phyloP scores from a whole-genome alignment of 2,329 filamentous ascomycete genomes.

The Fusarium nanum region DNA sequence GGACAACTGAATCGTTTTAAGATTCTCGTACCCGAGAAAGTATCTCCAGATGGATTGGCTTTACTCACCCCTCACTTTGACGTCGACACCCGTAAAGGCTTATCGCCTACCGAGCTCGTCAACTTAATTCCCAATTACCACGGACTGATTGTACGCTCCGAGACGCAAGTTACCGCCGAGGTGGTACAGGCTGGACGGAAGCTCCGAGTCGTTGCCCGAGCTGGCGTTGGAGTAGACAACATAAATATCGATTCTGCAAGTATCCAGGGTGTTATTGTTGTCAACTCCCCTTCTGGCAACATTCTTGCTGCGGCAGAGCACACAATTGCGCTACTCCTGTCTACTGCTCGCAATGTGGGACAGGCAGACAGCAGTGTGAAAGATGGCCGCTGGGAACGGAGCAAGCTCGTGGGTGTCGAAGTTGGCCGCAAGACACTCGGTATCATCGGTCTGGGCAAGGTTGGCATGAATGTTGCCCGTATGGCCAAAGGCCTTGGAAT shows the following conservation, averaged over 20 bases:
- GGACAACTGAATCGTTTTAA: constrained; percentile 47
- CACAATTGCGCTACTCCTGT: constrained; percentile 78
- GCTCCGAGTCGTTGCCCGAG: constrained; percentile 81
- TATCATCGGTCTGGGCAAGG: constrained; percentile 84
- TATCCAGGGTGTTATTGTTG: constrained; percentile 78
- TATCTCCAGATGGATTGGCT: constrained; percentile 81
- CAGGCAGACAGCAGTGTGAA: constrained; percentile 77
- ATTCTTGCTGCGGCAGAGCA: constrained; percentile 85
- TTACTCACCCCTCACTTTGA: constrained; percentile 74
- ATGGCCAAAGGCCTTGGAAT: constrained; percentile 82
- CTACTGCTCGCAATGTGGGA: constrained; percentile 78
- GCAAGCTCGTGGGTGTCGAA: constrained; percentile 79
- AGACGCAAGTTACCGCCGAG: constrained; percentile 80
- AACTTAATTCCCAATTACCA: constrained; percentile 77
- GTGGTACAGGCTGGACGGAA: constrained; percentile 74
- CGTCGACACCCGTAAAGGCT: constrained; percentile 73
- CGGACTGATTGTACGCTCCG: constrained; percentile 82
- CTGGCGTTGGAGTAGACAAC: constrained; percentile 86
- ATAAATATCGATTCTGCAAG: constrained; percentile 81
- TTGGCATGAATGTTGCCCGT: constrained; percentile 83
- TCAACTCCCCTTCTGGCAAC: constrained; percentile 83
- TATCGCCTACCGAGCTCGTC: constrained; percentile 72
- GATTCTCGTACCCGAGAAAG: constrained; percentile 82
- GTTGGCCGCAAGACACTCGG: constrained; percentile 81
- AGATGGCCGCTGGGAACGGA: constrained; percentile 79